phyloP scores from a whole-genome alignment of 805 yeast species.

The Yamadazyma scolyti region DNA sequence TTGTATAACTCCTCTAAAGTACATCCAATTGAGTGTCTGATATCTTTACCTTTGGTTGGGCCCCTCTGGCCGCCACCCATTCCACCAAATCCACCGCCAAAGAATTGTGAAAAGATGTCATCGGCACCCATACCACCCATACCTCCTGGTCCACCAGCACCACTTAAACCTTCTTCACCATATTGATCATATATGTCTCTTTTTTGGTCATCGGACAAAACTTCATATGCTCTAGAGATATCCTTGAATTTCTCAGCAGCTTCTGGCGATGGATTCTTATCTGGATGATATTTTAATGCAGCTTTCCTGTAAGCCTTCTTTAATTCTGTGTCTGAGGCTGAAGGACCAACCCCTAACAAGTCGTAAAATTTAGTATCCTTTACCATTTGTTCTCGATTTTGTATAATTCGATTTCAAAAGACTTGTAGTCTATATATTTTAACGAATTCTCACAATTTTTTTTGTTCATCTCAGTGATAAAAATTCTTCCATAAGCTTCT shows the following conservation, averaged over 20 bases:
- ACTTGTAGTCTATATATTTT: too few relatives aligned
- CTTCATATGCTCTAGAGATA: slow-evolving; percentile 81
- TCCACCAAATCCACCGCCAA: slow-evolving; percentile 59
- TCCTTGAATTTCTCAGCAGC: slow-evolving; percentile 96
- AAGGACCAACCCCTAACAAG: slow-evolving; percentile 64
- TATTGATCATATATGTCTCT: slow-evolving; percentile 84
- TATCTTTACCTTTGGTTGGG: slow-evolving; percentile 86
- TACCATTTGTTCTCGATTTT: slow-evolving; percentile 69
- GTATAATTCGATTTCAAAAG: too few relatives aligned
- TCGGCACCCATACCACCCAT: slow-evolving; percentile 62
- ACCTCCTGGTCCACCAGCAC: slow-evolving; percentile 63
- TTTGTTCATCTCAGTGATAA: too few relatives aligned
- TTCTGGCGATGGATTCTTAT: slow-evolving; percentile 78
- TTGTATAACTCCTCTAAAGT: slow-evolving; percentile 89
- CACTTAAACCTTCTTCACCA: slow-evolving; percentile 89
- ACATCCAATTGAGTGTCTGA: slow-evolving; percentile 81
- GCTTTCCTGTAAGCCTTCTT: slow-evolving; percentile 81
- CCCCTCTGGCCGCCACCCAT: slow-evolving; percentile 71
- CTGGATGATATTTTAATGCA: slow-evolving; percentile 81
- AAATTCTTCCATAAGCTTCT: slow-evolving; percentile 8
- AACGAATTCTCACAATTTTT: too few relatives aligned
- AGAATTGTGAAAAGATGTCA: slow-evolving; percentile 76
- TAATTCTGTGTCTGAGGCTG: slow-evolving; percentile 66
- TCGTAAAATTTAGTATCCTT: slow-evolving; percentile 79
- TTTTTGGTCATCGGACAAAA: slow-evolving; percentile 83